These are phyloP conservation scores for Coriolopsis trogii DNA, from an alignment of 1,284 basidiomycete genomes.

Conservation along the genomic window DNA sequence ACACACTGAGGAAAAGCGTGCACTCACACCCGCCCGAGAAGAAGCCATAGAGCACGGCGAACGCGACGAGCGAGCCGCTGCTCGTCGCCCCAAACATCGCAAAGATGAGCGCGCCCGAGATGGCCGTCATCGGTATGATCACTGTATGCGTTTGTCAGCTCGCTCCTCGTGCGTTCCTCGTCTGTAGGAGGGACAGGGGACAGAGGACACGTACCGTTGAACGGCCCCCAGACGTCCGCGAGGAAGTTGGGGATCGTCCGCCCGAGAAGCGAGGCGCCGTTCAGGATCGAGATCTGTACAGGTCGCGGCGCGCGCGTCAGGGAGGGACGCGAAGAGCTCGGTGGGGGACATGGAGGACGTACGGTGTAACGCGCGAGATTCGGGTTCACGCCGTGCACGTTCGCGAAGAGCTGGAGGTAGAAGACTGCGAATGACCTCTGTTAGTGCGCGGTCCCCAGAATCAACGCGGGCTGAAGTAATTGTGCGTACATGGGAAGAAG, in stretches of 20 bases:
- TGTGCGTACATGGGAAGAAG: background rate
- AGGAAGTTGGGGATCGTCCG: conserved; percentile 19
- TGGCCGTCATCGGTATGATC: conserved; percentile 1
- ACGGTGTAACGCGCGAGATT: conserved; percentile 50
- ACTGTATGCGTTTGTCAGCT: background rate
- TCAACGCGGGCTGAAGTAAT: background rate
- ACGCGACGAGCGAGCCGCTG: conserved; percentile 13
- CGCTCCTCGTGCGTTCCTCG: background rate
- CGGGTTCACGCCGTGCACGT: conserved; percentile 40
- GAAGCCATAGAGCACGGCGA: conserved; percentile 28
- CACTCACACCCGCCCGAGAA: conserved; percentile 25
- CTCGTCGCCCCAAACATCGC: conserved; percentile 22
- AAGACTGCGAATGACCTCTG: conserved; percentile 39
- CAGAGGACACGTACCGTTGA: conserved; percentile 19
- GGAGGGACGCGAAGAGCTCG: background rate
- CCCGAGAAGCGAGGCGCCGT: conserved; percentile 18
- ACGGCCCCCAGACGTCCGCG: conserved; percentile 18
- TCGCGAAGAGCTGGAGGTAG: conserved; percentile 52
- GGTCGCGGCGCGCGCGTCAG: background rate
- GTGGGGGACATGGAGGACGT: background rate
- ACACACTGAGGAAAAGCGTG: no score
- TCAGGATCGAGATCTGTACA: conserved; percentile 23
- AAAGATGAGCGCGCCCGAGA: conserved; percentile 19
- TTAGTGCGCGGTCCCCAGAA: background rate
- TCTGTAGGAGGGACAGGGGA: background rate